phyloP scores from a whole-genome alignment of 345 rosid genomes.

The Boechera retrofracta region DNA sequence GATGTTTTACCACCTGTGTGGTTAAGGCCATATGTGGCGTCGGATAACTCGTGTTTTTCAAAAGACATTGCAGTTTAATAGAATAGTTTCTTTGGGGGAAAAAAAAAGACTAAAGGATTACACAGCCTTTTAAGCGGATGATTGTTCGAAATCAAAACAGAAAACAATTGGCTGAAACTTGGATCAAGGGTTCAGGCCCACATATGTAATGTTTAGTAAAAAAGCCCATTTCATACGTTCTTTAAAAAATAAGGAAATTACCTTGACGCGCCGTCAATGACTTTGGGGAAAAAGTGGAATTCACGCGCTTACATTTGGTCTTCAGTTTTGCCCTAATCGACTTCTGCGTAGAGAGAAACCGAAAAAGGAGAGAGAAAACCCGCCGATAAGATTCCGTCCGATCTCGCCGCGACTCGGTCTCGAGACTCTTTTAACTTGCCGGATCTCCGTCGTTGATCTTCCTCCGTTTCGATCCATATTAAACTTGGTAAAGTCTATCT shows the following conservation, averaged over 20 bases:
- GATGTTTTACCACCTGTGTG: no score
- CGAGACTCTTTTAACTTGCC: not conserved
- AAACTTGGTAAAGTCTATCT: not conserved
- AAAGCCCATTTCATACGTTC: constrained; percentile 29
- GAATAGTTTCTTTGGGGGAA: no score
- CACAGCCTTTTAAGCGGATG: not conserved
- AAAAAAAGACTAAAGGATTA: no score
- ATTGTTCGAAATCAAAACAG: not conserved
- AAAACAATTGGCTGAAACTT: not conserved
- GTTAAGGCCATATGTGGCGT: no score
- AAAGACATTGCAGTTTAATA: no score
- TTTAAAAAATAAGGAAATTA: not conserved
- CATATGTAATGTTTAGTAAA: not conserved
- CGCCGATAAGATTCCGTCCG: constrained; percentile 32
- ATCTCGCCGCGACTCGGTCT: constrained; percentile 25
- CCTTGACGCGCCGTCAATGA: constrained; percentile 31
- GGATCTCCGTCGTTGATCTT: constrained; percentile 24
- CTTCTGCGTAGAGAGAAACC: constrained; percentile 14
- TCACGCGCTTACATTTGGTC: constrained; percentile 38
- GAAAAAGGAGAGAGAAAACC: constrained; percentile 23
- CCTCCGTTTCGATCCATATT: constrained; percentile 2
- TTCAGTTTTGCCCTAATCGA: constrained; percentile 37
- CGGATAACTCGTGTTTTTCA: no score
- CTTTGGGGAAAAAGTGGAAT: constrained; percentile 3
- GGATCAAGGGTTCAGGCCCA: not conserved